Percentiles rank a stretch among this genome's conserved stretches.
Conservation (phyloP, 2,329 filamentous ascomycete genomes). For the Escovopsis weberi region DNA sequence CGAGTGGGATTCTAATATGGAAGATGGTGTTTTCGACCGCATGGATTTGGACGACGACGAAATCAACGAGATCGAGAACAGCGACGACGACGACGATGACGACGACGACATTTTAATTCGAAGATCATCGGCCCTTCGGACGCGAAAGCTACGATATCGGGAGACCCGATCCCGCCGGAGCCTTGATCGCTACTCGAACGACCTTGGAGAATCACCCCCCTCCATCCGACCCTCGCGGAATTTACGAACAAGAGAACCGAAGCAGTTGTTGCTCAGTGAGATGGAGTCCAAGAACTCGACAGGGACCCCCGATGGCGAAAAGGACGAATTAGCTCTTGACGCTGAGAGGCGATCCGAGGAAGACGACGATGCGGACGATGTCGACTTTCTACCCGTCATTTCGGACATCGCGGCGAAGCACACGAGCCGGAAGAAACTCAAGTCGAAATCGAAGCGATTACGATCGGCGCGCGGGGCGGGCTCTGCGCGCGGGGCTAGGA, state of each 20-base stretch:
- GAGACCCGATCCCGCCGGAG: constrained; percentile 8
- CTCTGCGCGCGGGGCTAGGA: too few species aligned
- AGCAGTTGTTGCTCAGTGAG: constrained; percentile 12
- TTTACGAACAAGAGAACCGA: constrained; percentile 14
- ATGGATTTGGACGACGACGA: constrained; percentile 16
- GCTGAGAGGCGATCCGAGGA: constrained; percentile 14
- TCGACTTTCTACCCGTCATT: constrained; percentile 20
- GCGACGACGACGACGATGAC: constrained; percentile 13
- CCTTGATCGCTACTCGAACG: constrained; percentile 3
- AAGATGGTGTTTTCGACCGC: constrained; percentile 11
- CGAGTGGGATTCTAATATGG: constrained; percentile 15
- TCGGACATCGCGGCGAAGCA: constrained; percentile 19
- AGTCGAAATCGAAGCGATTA: constrained; percentile 10
- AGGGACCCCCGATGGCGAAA: constrained; percentile 10
- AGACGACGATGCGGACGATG: constrained; percentile 16
- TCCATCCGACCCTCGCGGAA: constrained; percentile 6
- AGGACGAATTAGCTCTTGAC: constrained; percentile 20
- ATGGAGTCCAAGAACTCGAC: constrained; percentile 11
- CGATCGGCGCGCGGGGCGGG: neutral
- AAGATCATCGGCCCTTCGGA: neutral
- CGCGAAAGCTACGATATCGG: constrained; percentile 13
- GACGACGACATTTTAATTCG: constrained; percentile 4
- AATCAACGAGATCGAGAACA: constrained; percentile 3
- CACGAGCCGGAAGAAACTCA: constrained; percentile 8
- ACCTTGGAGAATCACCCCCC: constrained; percentile 5